These are phyloP conservation scores for Penicillium mononematosum DNA, from an alignment of 495 filamentous ascomycete species.

Conservation along the genomic window DNA sequence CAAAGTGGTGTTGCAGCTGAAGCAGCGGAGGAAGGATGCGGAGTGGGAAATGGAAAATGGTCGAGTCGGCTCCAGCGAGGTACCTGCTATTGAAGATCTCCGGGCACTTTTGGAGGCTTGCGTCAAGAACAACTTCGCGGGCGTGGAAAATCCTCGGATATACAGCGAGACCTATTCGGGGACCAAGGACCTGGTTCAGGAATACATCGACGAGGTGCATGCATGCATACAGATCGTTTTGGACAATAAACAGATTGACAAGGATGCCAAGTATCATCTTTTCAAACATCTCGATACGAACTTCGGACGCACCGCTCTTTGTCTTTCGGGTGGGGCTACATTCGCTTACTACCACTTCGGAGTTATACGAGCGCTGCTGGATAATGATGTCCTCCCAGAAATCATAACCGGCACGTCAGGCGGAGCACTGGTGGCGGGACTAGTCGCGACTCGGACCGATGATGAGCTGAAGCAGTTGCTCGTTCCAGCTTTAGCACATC, in stretches of 20 bases:
- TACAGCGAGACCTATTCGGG: conserved; percentile 97
- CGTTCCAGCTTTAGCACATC: conserved; percentile 77
- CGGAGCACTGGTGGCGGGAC: conserved; percentile 84
- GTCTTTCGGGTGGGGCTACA: conserved; percentile 88
- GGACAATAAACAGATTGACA: conserved; percentile 60
- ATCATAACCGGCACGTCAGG: conserved; percentile 96
- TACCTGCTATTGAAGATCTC: conserved; percentile 67
- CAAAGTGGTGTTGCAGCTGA: conserved; percentile 72
- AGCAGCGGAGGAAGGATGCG: conserved; percentile 56
- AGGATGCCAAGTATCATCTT: conserved; percentile 73
- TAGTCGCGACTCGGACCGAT: conserved; percentile 87
- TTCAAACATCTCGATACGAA: conserved; percentile 90
- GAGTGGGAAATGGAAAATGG: conserved; percentile 43
- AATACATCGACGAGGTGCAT: conserved; percentile 75
- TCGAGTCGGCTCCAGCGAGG: conserved; percentile 26
- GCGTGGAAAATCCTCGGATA: conserved; percentile 88
- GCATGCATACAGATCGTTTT: conserved; percentile 64
- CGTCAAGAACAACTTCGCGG: conserved; percentile 95
- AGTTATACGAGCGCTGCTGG: conserved; percentile 84
- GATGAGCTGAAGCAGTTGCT: conserved; percentile 83
- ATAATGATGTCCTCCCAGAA: conserved; percentile 80
- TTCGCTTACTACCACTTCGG: conserved; percentile 98
- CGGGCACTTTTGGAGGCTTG: conserved; percentile 77
- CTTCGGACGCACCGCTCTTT: conserved; percentile 88
- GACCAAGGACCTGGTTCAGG: conserved; percentile 88